phyloP scores from a whole-genome alignment of 2,329 filamentous ascomycete genomes.

The Arthrobotrys sinensis region DNA sequence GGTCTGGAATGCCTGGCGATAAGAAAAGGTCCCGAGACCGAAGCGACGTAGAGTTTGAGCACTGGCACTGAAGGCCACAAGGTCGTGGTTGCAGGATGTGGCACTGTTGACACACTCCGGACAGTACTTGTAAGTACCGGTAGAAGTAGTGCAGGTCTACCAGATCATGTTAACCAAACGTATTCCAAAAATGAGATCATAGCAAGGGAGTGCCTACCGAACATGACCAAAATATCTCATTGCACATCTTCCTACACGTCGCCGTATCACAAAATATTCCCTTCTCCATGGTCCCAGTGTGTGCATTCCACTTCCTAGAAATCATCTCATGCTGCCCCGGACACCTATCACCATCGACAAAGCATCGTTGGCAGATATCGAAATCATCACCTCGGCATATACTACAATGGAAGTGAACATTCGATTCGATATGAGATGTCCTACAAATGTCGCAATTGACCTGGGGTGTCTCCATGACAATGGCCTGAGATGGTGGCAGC shows the following conservation, averaged over 20 bases:
- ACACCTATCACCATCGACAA: slow-evolving; percentile 3
- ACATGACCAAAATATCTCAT: slow-evolving; percentile 58
- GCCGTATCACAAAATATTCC: slow-evolving; percentile 60
- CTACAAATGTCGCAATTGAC: slow-evolving; percentile 52
- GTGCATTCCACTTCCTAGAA: slow-evolving; percentile 21
- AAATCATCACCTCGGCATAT: slow-evolving; percentile 46
- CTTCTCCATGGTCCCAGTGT: slow-evolving; percentile 40
- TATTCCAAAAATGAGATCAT: slow-evolving; percentile 3
- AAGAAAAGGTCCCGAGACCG: slow-evolving; percentile 27
- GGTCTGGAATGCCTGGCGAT: slow-evolving; percentile 16
- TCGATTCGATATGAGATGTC: slow-evolving; percentile 31
- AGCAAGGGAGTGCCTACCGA: slow-evolving; percentile 10
- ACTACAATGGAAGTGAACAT: slow-evolving; percentile 52
- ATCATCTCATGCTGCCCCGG: slow-evolving; percentile 43
- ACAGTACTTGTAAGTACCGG: slow-evolving; percentile 43
- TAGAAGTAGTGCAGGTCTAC: slow-evolving; percentile 27
- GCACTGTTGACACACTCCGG: slow-evolving; percentile 58
- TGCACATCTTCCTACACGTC: slow-evolving; percentile 31
- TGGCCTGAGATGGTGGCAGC: not conserved
- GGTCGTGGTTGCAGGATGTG: slow-evolving; percentile 55
- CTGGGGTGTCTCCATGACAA: slow-evolving; percentile 19
- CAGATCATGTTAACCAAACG: slow-evolving; percentile 8
- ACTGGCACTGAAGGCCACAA: slow-evolving; percentile 49
- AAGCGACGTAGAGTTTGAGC: slow-evolving; percentile 38
- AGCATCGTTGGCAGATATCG: slow-evolving; percentile 49